A percentile compares a stretch with the other conserved stretches of the same genome.
Evolutionary conservation across 1,139 yeast species (phyloP).

Genomic region (Candida pseudocylindracea): DNA sequence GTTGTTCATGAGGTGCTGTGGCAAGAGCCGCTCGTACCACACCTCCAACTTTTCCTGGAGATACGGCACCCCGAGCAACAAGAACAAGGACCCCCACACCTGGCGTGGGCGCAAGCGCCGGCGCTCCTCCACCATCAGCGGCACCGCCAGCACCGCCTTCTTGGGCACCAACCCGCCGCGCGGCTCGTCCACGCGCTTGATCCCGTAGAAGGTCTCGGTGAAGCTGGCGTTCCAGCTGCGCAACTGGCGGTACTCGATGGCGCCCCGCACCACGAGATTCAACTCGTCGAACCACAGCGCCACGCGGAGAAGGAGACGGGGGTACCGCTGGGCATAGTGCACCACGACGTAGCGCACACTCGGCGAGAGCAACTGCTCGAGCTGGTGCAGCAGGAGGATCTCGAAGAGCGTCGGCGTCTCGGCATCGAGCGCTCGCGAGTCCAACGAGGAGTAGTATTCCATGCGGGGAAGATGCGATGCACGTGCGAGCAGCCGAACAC

Average conservation of each 20-base stretch:
- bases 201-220: slow-evolving; percentile 82
- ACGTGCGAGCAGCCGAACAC: background rate
- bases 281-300: slow-evolving; percentile 64
- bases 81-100: slow-evolving; percentile 31
- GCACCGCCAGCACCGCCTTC: slow-evolving; percentile 18
- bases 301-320: slow-evolving; percentile 37
- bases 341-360: slow-evolving; percentile 63
- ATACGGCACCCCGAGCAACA: slow-evolving; percentile 48
- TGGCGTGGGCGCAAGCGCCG: slow-evolving; percentile 34
- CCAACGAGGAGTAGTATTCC: slow-evolving; percentile 70
- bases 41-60: slow-evolving; percentile 45
- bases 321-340: slow-evolving; percentile 63
- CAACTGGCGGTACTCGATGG: slow-evolving; percentile 57
- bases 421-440: slow-evolving; percentile 53
- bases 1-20: slow-evolving; percentile 29
- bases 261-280: slow-evolving; percentile 34
- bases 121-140: slow-evolving; percentile 28
- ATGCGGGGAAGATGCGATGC: slow-evolving; percentile 16
- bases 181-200: slow-evolving; percentile 33
- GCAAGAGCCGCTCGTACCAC: slow-evolving; percentile 39
- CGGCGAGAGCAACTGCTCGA: slow-evolving; percentile 61
- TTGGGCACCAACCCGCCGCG: slow-evolving; percentile 9
- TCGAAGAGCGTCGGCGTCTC: slow-evolving; percentile 71
- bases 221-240: slow-evolving; percentile 67
- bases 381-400: slow-evolving; percentile 58